phyloP scores from a whole-genome alignment of 768 basidiomycete species.

The Psilocybe cubensis region DNA sequence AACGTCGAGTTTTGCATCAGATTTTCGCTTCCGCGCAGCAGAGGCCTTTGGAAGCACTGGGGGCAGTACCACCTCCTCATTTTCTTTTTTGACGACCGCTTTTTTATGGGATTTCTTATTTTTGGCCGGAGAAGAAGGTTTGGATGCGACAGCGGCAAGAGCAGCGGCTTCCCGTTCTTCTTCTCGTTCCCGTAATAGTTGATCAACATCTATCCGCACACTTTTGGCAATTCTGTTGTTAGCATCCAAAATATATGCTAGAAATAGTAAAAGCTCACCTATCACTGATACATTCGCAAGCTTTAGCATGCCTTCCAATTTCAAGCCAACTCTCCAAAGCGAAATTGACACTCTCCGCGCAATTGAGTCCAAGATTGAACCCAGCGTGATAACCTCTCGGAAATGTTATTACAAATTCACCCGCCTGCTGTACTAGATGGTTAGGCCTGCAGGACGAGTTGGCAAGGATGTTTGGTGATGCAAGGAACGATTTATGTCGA shows the following conservation, averaged over 20 bases:
- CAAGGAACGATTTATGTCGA: constrained; percentile 94
- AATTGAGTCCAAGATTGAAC: constrained; percentile 95
- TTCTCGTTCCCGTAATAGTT: constrained; percentile 71
- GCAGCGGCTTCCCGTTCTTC: constrained; percentile 36
- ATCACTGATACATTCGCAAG: constrained; percentile 72
- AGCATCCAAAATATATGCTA: background rate
- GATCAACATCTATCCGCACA: constrained; percentile 93
- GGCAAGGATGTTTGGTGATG: constrained; percentile 82
- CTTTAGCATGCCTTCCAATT: constrained; percentile 79
- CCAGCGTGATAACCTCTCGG: constrained; percentile 96
- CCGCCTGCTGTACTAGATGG: constrained; percentile 86
- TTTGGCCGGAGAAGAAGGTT: constrained; percentile 19
- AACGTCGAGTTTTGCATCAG: constrained; percentile 36
- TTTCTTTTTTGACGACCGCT: constrained; percentile 29
- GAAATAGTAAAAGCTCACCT: constrained; percentile 50
- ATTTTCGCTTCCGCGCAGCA: constrained; percentile 41
- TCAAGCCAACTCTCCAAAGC: constrained; percentile 95
- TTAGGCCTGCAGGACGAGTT: constrained; percentile 84
- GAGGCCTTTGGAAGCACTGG: constrained; percentile 36
- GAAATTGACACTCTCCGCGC: constrained; percentile 97
- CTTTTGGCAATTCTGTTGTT: constrained; percentile 42
- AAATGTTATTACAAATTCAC: constrained; percentile 97
- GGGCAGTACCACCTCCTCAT: constrained; percentile 11
- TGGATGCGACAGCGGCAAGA: background rate
- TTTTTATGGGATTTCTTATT: constrained; percentile 21